Evolutionary conservation across 106 monocot genomes (phyloP).

Genomic region (Acorus gramineus): DNA sequence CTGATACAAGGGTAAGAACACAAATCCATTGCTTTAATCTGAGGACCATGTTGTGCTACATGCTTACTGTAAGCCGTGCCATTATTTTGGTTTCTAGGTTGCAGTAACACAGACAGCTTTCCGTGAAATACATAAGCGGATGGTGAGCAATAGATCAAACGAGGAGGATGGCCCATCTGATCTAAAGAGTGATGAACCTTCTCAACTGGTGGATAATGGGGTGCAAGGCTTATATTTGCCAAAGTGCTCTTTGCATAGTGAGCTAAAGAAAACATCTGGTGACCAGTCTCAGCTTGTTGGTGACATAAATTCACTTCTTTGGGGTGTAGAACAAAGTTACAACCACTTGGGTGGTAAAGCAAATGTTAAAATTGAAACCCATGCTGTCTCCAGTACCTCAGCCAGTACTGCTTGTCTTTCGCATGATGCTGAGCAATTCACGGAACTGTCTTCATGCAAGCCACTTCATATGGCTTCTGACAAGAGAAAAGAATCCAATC

Average conservation of each 20-base stretch:
- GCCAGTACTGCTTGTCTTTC: conserved; percentile 5
- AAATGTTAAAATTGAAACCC: conserved; percentile 7
- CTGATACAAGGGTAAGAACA: conserved; percentile 70
- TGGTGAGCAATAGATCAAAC: conserved; percentile 30
- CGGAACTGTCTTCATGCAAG: conserved; percentile 23
- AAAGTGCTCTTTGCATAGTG: conserved; percentile 4
- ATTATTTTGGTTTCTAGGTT: conserved; percentile 38
- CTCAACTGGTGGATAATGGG: conserved; percentile 12
- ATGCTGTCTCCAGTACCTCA: background rate
- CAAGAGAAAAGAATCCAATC: conserved; percentile 28
- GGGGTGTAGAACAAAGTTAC: conserved; percentile 44
- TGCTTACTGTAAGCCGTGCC: background rate
- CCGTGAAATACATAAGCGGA: conserved; percentile 56
- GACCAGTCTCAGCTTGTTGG: conserved; percentile 50
- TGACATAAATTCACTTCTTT: conserved; percentile 66
- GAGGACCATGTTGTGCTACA: background rate
- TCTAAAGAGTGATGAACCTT: conserved; percentile 15
- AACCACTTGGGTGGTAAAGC: conserved; percentile 12
- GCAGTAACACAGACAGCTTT: conserved; percentile 66
- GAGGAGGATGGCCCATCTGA: conserved; percentile 13
- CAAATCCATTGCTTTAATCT: background rate
- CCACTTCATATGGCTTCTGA: conserved; percentile 12
- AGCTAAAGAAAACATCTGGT: conserved; percentile 12
- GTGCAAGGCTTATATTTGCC: conserved; percentile 11
- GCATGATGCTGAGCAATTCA: conserved; percentile 12